Conservation (phyloP, 2,329 filamentous ascomycete genomes). For the Colletotrichum ledebouriae region DNA sequence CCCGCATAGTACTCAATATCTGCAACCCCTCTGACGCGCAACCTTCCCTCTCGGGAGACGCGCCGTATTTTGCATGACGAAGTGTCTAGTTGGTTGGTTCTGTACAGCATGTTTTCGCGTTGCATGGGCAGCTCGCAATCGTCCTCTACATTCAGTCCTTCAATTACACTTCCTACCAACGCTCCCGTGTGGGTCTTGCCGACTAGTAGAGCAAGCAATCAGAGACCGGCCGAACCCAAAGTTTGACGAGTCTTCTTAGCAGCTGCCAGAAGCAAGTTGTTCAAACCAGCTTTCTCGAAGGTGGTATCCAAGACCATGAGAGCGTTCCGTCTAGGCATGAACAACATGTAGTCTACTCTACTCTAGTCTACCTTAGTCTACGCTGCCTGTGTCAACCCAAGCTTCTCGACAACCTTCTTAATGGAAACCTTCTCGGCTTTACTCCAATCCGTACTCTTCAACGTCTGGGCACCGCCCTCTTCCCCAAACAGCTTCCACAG, state of each 20-base stretch:
- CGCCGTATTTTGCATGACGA: background rate
- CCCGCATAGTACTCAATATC: background rate
- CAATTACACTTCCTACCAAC: background rate
- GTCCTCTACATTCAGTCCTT: background rate
- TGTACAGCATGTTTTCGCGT: background rate
- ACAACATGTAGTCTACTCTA: background rate
- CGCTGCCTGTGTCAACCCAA: slow-evolving; percentile 54
- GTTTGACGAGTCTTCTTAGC: too few relatives aligned
- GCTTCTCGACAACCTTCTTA: slow-evolving; percentile 56
- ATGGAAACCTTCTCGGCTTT: slow-evolving; percentile 63
- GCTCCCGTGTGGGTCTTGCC: too few relatives aligned
- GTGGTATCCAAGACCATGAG: background rate
- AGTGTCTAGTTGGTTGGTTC: background rate
- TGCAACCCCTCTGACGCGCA: slow-evolving; percentile 7
- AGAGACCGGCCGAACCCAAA: too few relatives aligned
- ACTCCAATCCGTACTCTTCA: slow-evolving; percentile 71
- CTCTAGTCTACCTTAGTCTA: background rate
- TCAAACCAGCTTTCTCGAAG: too few relatives aligned
- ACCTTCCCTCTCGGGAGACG: slow-evolving; percentile 18
- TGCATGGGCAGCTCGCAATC: too few relatives aligned
- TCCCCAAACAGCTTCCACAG: slow-evolving; percentile 63
- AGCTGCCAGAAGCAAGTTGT: too few relatives aligned
- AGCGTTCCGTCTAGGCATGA: background rate
- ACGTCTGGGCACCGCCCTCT: slow-evolving; percentile 46
- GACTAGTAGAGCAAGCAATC: too few relatives aligned